Evolutionary conservation across 495 filamentous ascomycete species (phyloP).

Genomic region (Evansstolkia leycettana): DNA sequence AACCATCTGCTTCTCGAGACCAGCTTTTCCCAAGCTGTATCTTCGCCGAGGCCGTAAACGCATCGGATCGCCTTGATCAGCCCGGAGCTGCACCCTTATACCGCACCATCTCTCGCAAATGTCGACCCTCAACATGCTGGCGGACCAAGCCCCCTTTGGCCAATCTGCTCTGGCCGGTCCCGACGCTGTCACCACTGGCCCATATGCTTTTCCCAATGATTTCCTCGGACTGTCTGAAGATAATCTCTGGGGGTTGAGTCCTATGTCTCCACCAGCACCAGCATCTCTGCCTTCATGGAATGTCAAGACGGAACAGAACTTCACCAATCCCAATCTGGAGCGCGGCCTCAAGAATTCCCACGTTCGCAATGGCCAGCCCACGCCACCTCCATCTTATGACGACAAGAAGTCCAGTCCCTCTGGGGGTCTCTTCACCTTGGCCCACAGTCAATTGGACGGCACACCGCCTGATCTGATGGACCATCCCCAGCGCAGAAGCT

Average conservation of each 20-base stretch:
- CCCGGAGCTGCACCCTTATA: too few species aligned
- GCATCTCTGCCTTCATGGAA: slow-evolving; percentile 14
- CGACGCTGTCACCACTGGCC: slow-evolving; percentile 6
- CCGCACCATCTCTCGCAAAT: slow-evolving; percentile 1
- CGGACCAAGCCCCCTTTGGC: slow-evolving; percentile 6
- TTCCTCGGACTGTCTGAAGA: slow-evolving; percentile 21
- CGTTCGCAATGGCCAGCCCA: slow-evolving; percentile 31
- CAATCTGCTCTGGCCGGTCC: slow-evolving; percentile 7
- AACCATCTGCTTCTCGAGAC: too few species aligned
- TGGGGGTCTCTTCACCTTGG: slow-evolving; percentile 3
- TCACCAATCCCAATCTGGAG: slow-evolving; percentile 13
- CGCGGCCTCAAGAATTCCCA: slow-evolving; percentile 25
- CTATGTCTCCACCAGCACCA: slow-evolving; percentile 21
- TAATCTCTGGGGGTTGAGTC: slow-evolving; percentile 21
- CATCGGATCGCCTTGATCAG: too few species aligned
- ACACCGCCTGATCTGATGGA: background rate
- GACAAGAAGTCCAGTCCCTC: slow-evolving; percentile 8
- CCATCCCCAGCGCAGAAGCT: background rate
- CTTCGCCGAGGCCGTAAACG: too few species aligned
- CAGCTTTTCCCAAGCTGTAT: too few species aligned
- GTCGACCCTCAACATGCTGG: slow-evolving; percentile 9
- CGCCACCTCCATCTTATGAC: slow-evolving; percentile 23
- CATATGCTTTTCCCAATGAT: slow-evolving; percentile 15
- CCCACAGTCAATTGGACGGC: background rate
- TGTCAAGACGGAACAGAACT: slow-evolving; percentile 12